phyloP scores from a whole-genome alignment of 177 flowering plant genomes.

The Telopea speciosissima region DNA sequence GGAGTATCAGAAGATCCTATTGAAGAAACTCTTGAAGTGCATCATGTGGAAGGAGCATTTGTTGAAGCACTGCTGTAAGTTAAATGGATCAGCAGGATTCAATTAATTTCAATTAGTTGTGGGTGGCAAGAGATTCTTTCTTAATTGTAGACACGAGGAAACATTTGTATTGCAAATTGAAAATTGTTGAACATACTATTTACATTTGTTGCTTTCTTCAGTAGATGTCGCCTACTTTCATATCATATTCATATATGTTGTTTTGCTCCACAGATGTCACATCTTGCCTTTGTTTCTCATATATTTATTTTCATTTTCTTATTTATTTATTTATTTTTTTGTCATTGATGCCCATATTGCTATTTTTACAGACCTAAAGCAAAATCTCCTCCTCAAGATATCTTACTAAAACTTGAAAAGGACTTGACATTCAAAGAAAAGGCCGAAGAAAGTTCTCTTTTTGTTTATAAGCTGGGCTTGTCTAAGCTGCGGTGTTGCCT shows the following conservation, averaged over 20 bases:
- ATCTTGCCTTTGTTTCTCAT: background rate
- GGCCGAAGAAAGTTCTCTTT: slow-evolving; percentile 70
- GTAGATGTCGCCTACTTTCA: background rate
- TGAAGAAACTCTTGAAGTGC: slow-evolving; percentile 64
- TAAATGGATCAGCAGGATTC: background rate
- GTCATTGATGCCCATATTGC: background rate
- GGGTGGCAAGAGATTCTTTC: background rate
- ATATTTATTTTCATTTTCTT: background rate
- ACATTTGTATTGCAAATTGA: background rate
- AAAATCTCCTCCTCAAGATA: slow-evolving; percentile 79
- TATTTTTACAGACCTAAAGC: slow-evolving; percentile 46
- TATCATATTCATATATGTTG: background rate
- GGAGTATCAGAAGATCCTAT: slow-evolving; percentile 40
- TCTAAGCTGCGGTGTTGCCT: slow-evolving; percentile 63
- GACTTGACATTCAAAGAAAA: slow-evolving; percentile 51
- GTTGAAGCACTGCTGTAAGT: slow-evolving; percentile 74
- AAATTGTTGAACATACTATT: background rate
- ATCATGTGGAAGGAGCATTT: slow-evolving; percentile 90
- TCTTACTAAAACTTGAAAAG: slow-evolving; percentile 59
- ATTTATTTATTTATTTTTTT: background rate
- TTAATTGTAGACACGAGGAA: background rate
- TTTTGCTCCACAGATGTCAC: background rate
- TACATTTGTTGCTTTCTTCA: background rate
- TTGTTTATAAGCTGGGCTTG: slow-evolving; percentile 76
- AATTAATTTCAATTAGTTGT: background rate